Base-by-base conservation (phyloP, 192 early-diverging fungal genomes). In the Podila horticola region DNA sequence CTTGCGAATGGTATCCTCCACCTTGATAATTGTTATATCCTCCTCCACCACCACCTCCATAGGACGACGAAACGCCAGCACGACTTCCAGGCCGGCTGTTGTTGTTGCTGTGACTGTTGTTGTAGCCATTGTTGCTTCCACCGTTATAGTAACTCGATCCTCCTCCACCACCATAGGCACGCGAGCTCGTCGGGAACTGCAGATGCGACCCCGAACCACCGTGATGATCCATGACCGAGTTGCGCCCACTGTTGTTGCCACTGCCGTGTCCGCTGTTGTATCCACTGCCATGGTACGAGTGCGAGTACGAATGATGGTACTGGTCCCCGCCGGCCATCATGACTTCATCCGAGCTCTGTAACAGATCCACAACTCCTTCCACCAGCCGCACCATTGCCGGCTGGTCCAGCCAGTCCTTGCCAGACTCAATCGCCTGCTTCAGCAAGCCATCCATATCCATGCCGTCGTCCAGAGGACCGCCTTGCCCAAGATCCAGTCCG, bases 341-440 rank as follows among this genome's bases (percentile, higher is more conserved):
- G 59, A 77, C 71, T 29, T 74, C 71, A 65, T 85, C 79, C 30
- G 75, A 77, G 22, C 52, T 67, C 34, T 82, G 71, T 17, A 85
- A 58, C 15, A 85, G 59, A 20, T 85, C 84, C 10, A 76, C 77
- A 7, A 85, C 75, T 6, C 84, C 74, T 2, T 75, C 64, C 19
- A 85, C 79, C 49, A 85, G 55, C 22, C 60, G 73, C 7, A 71
- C 65, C 72, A 77, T 85, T 17, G 74, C 74, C 29, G 74, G 69
- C 67, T 85, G 74, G 62, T 85, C 72, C 41, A 81, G 67, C 77
- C 77, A 81, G 57, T 81, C 77, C 67, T 73, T 81, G 11, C 77
- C 77, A 11, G 77, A 81, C 71, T 81, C 77, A 29, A 81, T 30
- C 38, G 77, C 77, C 17, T 81, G 77, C 19, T 60, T 69, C 66